Base-by-base conservation (phyloP, 768 basidiomycete species). In the Paxillus involutus region DNA sequence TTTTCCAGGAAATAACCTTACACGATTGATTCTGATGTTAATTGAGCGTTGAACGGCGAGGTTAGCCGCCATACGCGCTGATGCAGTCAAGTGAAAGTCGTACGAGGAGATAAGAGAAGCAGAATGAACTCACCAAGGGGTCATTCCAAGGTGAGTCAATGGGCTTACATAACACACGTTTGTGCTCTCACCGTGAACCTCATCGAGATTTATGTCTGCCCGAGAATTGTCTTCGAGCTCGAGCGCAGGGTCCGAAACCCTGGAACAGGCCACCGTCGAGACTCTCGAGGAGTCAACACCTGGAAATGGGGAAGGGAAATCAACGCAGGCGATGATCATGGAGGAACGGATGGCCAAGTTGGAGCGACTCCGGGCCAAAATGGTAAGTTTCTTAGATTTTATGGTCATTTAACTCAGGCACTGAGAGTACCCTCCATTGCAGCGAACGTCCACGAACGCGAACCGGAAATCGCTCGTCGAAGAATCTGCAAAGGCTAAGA, bases 401-500 rank as follows among this genome's bases (percentile, higher is more conserved):
- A 10, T n/a, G 36, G n/a, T 10, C 5, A 53, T 6, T 26, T 17
- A 2, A 11, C 24, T 29, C 26, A 30, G 4, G 3, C 4, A 17
- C 24, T 13, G 51, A 40, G 45, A 42, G 21, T 7, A 35, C 3
- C 8, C 41, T 17, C 54, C 47, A 37, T 37, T 9, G 19, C 49
- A 95, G 94, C 85, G 81, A 47, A 79, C 82, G 30, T 91, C 93
- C 2, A 76, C 89, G 1, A 83, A 79, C 63, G 92, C 86, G 4
- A 99, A 99, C 70, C 85, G 94, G 12, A 81, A 83, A 33, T 89
- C 94, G 2, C 76, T 98, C 14, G 77, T 97, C 14, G 87, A 92
- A 58, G 96, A 98, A 66, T 84, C 86, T 35, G 82, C 90, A 17
- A 89, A 82, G 65, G 77, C 84, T 6, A 91, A 91, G 63, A 74